Evolutionary conservation across 768 basidiomycete genomes (phyloP), one percentile per base, ranked within the genome.

Genomic region (Lenzites betulinus): DNA sequence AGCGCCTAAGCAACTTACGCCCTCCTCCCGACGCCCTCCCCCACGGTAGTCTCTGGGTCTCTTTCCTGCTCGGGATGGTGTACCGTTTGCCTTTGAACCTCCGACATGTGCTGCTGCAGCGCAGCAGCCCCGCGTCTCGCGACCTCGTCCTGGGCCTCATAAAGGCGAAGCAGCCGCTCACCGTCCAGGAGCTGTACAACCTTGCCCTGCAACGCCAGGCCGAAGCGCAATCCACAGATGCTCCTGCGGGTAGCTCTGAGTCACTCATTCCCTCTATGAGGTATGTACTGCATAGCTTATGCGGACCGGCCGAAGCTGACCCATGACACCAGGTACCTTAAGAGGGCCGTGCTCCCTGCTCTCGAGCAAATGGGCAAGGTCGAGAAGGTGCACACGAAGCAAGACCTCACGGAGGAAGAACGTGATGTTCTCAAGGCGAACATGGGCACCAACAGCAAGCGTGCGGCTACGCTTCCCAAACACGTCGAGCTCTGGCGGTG

Each of bases 221-320:
- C 18, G 23, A 51, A 30, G 25, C 61, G 33, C 30, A 51, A 38
- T 23, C 41, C n/a, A 15, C 42, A n/a, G 23, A 47, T 7, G 28
- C 54, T 15, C 15, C 25, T 6, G 51, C 16, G 36, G 23, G 16
- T 1, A 46, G 76, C 51, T 69, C 77, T 0, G 74, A 77, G 9
- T 80, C 86, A 62, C 77, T 78, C 7, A 71, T 89, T 49, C 79
- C 82, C 20, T 89, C 88, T 15, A 73, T 85, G 55, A 74, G 68
- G 87, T 83, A 57, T 47, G 77, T 20, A 22, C 18, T 15, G 18
- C 20, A 36, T 43, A 38, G 7, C 16, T 44, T 22, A 36, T 48
- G 30, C 4, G 23, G 26, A 12, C 23, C 41, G 20, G 33, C 12
- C 16, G 36, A 16, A 33, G 39, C 36, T 42, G 15, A 55, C 47